These are phyloP conservation scores for Monotropa hypopitys DNA, from an alignment of 179 eudicot species.

Conservation along the genomic window DNA sequence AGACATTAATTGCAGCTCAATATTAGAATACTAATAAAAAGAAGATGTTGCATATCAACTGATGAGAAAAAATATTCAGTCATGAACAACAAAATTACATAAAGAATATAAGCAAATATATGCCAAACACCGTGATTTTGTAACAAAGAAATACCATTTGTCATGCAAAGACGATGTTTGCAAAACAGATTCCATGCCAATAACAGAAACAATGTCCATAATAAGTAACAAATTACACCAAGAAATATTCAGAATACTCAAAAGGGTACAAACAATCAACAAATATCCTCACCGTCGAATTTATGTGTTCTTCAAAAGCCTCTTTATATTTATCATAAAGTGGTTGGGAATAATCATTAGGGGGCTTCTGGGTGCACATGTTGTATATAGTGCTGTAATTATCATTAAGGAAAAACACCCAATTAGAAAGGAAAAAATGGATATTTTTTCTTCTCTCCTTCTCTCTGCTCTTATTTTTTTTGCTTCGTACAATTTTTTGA, in stretches of 20 bases:
- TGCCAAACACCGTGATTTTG: background rate
- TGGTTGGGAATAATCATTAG: slow-evolving; percentile 62
- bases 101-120: background rate
- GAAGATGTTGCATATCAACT: background rate
- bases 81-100: background rate
- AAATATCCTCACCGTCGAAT: slow-evolving; percentile 27
- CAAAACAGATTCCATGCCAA: background rate
- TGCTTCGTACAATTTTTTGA: slow-evolving; percentile 38
- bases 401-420: background rate
- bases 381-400: slow-evolving; percentile 51
- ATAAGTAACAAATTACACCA: background rate
- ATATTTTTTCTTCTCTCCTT: background rate
- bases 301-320: slow-evolving; percentile 51
- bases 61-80: background rate
- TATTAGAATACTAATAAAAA: too few species aligned
- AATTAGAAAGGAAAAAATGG: background rate
- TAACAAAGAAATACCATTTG: background rate
- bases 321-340: slow-evolving; percentile 65
- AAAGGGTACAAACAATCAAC: background rate
- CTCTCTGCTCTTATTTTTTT: slow-evolving; percentile 26
- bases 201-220: background rate
- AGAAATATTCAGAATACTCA: background rate
- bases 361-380: slow-evolving; percentile 82
- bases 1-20: background rate
- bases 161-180: background rate